Conservation (phyloP, 1,139 yeast species). For the Hemisphaericaspora xylanilytica region DNA sequence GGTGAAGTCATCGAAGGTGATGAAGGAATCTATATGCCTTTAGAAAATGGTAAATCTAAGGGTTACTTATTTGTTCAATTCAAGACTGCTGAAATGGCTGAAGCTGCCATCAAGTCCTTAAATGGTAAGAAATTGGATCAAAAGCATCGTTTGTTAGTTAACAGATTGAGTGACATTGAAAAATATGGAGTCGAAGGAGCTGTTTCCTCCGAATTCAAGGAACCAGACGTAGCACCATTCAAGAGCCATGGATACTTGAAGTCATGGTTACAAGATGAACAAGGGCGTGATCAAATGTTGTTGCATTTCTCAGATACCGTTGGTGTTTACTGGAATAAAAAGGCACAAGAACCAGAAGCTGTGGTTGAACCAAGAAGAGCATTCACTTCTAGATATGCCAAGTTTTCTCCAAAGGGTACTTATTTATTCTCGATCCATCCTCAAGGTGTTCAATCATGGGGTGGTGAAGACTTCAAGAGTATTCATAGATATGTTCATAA, state of each 20-base stretch:
- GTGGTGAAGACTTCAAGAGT: conserved; percentile 77
- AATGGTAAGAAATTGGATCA: conserved; percentile 91
- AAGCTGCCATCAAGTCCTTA: conserved; percentile 73
- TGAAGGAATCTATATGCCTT: conserved; percentile 76
- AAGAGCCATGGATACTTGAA: conserved; percentile 77
- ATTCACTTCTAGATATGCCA: conserved; percentile 85
- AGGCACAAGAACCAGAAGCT: conserved; percentile 70
- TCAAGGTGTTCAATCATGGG: conserved; percentile 96
- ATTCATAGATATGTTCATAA: conserved; percentile 83
- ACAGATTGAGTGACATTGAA: conserved; percentile 81
- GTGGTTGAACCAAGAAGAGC: conserved; percentile 76
- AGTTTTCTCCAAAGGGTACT: conserved; percentile 93
- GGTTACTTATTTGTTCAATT: conserved; percentile 90
- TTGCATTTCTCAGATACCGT: conserved; percentile 79
- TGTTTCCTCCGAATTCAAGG: conserved; percentile 60
- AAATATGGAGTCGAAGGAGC: conserved; percentile 71
- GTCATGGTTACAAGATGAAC: conserved; percentile 87
- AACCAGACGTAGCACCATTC: conserved; percentile 70
- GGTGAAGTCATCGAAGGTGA: conserved; percentile 71
- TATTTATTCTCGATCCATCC: conserved; percentile 85
- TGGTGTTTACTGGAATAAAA: conserved; percentile 86
- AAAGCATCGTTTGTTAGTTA: conserved; percentile 84
- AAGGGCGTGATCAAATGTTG: conserved; percentile 88
- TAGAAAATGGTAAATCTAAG: conserved; percentile 75
- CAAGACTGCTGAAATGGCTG: conserved; percentile 65